phyloP scores from a whole-genome alignment of 345 rosid genomes.

The Alliaria petiolata region DNA sequence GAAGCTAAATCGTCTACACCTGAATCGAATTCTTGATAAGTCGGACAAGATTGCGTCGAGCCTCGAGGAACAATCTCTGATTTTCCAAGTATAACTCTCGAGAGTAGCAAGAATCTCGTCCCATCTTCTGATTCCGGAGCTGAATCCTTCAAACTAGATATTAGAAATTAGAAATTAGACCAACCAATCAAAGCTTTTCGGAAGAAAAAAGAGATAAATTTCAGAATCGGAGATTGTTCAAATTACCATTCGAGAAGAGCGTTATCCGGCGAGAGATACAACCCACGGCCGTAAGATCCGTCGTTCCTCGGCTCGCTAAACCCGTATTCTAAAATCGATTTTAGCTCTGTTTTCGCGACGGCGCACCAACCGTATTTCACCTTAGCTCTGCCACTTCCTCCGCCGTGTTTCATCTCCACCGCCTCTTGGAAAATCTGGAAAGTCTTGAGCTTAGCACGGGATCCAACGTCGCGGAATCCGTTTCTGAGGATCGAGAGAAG shows the following conservation, averaged over 20 bases:
- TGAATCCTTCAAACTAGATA: conserved; percentile 39
- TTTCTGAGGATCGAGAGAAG: conserved; percentile 48
- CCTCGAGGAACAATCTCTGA: conserved; percentile 56
- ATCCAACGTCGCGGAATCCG: conserved; percentile 23
- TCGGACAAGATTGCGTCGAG: conserved; percentile 49
- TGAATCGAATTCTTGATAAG: conserved; percentile 60
- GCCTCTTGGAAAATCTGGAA: conserved; percentile 55
- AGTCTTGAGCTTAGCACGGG: conserved; percentile 52
- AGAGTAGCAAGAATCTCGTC: conserved; percentile 59
- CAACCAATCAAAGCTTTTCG: neutral
- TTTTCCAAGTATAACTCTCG: conserved; percentile 67
- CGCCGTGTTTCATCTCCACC: conserved; percentile 38
- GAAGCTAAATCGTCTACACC: conserved; percentile 54
- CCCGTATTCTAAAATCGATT: conserved; percentile 53
- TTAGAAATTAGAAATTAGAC: neutral
- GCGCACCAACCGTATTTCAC: conserved; percentile 71
- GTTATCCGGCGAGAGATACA: conserved; percentile 58
- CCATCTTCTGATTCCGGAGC: conserved; percentile 54
- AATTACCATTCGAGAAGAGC: conserved; percentile 60
- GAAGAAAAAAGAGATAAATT: neutral
- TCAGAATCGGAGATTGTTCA: neutral
- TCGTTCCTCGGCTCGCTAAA: conserved; percentile 44
- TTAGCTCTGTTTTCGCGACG: conserved; percentile 40
- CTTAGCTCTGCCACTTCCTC: conserved; percentile 35
- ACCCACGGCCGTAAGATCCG: conserved; percentile 55